Evolutionary conservation across 208 protist species (phyloP), one percentile per base, ranked within the genome.

Genomic region (Trypanosoma conorhini): DNA sequence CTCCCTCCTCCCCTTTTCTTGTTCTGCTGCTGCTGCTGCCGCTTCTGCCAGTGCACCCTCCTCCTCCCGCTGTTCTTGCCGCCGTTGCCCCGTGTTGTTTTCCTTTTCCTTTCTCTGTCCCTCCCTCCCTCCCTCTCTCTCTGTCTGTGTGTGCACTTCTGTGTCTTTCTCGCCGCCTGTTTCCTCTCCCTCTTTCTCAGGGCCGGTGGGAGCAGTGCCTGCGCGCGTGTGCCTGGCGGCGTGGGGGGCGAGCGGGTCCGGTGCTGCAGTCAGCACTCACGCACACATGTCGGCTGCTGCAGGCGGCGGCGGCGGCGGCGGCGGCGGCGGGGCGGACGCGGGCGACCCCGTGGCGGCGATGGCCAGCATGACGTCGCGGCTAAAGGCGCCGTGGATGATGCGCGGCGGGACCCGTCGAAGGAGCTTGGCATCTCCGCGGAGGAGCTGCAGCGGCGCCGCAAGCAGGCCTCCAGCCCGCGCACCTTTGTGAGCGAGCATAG

Each of bases 381-480:
- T 89, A 33, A 42, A 66, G 62, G 69, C 24, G 62, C 77, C 44
- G 48, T 91, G 21, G 60, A 84, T 24, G 28, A 61, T 17, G 77
- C 74, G 3, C 80, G 81, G 24, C 75, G 80, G 44, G 67, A 91
- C 64, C 86, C 89, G 0, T 80, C 83, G 46, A 85, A 77, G 67
- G 83, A 89, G 62, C 58, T 95, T 24, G 89, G 89, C 40, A 80
- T 96, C 56, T 70, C 84, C 19, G 19, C 61, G 17, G 87, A 88
- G 70, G 87, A 96, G 74, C 68, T 96, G 31, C 48, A 80, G 65
- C 69, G 76, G 30, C 85, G 90, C n/a, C 71, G 85, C 67, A 74
- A 61, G 52, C 74, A 89, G 72, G 90, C 90, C 0, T 64, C 72
- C 19, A 61, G 59, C 33, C 77, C 87, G 22, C 85, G 80, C 56